Percentiles rank a stretch among this genome's conserved stretches.
Conservation (phyloP, 2,329 filamentous ascomycete genomes). For the Didymosphaeria variabile region DNA sequence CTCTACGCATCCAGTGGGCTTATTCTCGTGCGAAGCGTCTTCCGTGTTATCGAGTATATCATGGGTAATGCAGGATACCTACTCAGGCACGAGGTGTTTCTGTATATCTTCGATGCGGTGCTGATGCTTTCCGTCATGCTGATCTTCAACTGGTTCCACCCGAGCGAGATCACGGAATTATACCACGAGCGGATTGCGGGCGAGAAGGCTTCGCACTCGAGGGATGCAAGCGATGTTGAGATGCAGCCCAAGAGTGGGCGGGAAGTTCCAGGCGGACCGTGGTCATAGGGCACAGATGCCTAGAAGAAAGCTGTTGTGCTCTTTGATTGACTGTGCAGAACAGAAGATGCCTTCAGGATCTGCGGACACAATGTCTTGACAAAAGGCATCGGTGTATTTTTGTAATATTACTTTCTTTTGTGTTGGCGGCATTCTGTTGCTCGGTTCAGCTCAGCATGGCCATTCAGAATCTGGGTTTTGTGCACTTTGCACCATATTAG, state of each 20-base stretch:
- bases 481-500: no score
- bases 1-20: conserved; percentile 56
- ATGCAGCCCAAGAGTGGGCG: conserved; percentile 7
- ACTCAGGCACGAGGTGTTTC: conserved; percentile 53
- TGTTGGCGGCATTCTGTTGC: no score
- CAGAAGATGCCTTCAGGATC: no score
- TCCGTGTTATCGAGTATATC: conserved; percentile 60
- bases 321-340: not conserved
- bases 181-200: conserved; percentile 10
- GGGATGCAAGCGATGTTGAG: conserved; percentile 7
- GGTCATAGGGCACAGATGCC: not conserved
- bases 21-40: conserved; percentile 60
- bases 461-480: no score
- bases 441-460: no score
- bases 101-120: conserved; percentile 57
- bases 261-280: conserved; percentile 3
- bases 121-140: conserved; percentile 56
- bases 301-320: not conserved
- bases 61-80: conserved; percentile 56
- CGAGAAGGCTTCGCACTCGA: not conserved
- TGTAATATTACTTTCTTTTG: no score
- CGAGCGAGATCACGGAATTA: conserved; percentile 25
- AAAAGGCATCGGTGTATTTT: no score
- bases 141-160: conserved; percentile 51
- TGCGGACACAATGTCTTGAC: no score